phyloP scores from a whole-genome alignment of 352 stramenopile genomes.

The Globisporangium camurandrum region DNA sequence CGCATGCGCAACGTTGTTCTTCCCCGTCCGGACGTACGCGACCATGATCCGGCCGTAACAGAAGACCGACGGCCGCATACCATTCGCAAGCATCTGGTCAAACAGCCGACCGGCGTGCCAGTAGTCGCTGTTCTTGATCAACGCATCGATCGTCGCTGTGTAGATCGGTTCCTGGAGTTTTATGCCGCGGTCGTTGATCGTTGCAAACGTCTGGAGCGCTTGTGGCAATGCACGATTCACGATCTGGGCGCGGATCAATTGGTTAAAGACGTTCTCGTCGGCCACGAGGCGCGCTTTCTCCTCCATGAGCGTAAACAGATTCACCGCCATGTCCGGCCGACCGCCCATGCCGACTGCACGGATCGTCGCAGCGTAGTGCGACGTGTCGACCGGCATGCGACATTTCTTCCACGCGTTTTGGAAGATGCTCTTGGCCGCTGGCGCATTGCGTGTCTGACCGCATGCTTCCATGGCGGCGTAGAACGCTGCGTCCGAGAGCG shows the following conservation, averaged over 20 bases:
- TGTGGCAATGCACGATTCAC: constrained; percentile 54
- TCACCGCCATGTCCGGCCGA: constrained; percentile 40
- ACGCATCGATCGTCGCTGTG: constrained; percentile 62
- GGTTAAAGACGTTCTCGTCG: constrained; percentile 45
- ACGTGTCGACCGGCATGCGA: constrained; percentile 16
- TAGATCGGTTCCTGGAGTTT: constrained; percentile 62
- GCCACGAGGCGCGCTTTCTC: constrained; percentile 32
- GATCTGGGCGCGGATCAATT: constrained; percentile 75
- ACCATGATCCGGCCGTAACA: constrained; percentile 72
- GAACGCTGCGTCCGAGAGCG: constrained; percentile 62
- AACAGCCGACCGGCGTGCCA: constrained; percentile 70
- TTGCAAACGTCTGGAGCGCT: constrained; percentile 69
- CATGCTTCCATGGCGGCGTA: constrained; percentile 68
- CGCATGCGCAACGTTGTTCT: constrained; percentile 44
- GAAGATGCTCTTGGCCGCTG: constrained; percentile 42
- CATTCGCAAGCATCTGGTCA: constrained; percentile 60
- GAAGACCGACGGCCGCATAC: constrained; percentile 55
- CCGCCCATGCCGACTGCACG: constrained; percentile 57
- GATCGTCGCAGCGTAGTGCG: constrained; percentile 51
- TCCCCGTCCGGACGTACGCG: constrained; percentile 68
- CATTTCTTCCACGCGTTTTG: constrained; percentile 24
- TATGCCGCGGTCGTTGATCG: constrained; percentile 40
- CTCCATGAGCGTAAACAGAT: constrained; percentile 63
- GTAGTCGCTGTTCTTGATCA: constrained; percentile 47
- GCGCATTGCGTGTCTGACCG: constrained; percentile 45